Evolutionary conservation across 768 basidiomycete genomes (phyloP).

Genomic region (Xerocomellus dryophilus): DNA sequence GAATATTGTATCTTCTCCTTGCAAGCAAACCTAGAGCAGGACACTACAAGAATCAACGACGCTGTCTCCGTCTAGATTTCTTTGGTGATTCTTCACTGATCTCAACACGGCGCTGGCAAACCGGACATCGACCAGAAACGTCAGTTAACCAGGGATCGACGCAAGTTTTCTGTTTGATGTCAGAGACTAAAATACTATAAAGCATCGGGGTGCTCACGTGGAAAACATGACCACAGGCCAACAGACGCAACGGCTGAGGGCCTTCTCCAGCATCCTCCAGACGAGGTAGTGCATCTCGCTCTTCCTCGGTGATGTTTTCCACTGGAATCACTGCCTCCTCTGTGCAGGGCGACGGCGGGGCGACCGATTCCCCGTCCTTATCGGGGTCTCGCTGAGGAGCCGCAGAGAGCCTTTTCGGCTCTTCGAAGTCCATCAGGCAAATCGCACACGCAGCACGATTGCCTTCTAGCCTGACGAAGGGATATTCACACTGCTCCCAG

Average conservation of each 20-base stretch:
- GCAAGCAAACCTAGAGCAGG: slow-evolving; percentile 3
- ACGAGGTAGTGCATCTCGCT: slow-evolving; percentile 42
- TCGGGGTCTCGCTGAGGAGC: slow-evolving; percentile 30
- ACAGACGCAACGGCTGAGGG: slow-evolving; percentile 68
- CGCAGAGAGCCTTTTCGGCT: slow-evolving; percentile 46
- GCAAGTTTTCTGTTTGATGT: slow-evolving; percentile 65
- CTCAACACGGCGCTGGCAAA: slow-evolving; percentile 77
- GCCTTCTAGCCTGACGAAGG: slow-evolving; percentile 77
- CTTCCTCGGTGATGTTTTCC: slow-evolving; percentile 40
- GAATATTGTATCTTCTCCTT: slow-evolving; percentile 25
- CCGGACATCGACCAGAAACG: slow-evolving; percentile 84
- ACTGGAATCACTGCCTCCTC: slow-evolving; percentile 31
- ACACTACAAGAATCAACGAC: slow-evolving; percentile 15
- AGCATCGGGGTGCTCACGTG: slow-evolving; percentile 55
- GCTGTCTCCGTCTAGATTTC: slow-evolving; percentile 28
- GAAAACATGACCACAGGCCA: slow-evolving; percentile 85
- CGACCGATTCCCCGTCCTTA: slow-evolving; percentile 9
- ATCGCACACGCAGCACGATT: slow-evolving; percentile 85
- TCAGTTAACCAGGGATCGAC: slow-evolving; percentile 86
- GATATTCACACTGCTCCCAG: slow-evolving; percentile 75
- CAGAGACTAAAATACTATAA: background rate
- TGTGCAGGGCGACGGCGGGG: slow-evolving; percentile 12
- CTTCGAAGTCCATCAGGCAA: slow-evolving; percentile 82
- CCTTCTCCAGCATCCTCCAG: slow-evolving; percentile 74
- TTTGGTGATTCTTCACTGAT: slow-evolving; percentile 37